phyloP scores from a whole-genome alignment of 164 flowering plant genomes.

The Vitis labrusca region DNA sequence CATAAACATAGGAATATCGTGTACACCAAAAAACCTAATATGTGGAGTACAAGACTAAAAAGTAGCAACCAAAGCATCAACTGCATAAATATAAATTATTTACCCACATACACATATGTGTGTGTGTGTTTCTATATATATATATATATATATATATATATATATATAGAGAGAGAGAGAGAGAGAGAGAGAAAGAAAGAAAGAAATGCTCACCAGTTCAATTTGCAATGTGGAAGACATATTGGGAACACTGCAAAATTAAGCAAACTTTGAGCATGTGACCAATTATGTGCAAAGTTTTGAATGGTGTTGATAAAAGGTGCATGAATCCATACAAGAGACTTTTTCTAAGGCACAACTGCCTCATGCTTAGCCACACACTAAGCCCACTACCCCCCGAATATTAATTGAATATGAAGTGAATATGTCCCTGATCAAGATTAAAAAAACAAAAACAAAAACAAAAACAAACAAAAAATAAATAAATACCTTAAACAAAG shows the following conservation, averaged over 20 bases:
- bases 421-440: too few species aligned
- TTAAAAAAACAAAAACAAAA: too few species aligned
- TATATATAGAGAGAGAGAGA: too few species aligned
- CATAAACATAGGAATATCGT: too few species aligned
- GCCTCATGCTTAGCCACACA: conserved; percentile 70
- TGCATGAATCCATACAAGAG: conserved; percentile 60
- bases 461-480: too few species aligned
- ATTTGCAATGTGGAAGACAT: conserved; percentile 66
- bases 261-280: conserved; percentile 57
- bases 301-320: conserved; percentile 62
- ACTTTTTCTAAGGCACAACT: conserved; percentile 50
- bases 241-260: conserved; percentile 63
- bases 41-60: too few species aligned
- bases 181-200: not conserved
- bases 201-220: conserved; percentile 61
- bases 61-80: too few species aligned
- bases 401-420: not conserved
- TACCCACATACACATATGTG: too few species aligned
- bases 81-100: too few species aligned
- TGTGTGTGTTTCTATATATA: too few species aligned
- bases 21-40: too few species aligned
- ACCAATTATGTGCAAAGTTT: conserved; percentile 67
- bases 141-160: too few species aligned
- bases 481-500: not conserved
- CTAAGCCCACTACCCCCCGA: conserved; percentile 53